Evolutionary conservation across 345 rosid genomes (phyloP).

Genomic region (Populus ilicifolia): DNA sequence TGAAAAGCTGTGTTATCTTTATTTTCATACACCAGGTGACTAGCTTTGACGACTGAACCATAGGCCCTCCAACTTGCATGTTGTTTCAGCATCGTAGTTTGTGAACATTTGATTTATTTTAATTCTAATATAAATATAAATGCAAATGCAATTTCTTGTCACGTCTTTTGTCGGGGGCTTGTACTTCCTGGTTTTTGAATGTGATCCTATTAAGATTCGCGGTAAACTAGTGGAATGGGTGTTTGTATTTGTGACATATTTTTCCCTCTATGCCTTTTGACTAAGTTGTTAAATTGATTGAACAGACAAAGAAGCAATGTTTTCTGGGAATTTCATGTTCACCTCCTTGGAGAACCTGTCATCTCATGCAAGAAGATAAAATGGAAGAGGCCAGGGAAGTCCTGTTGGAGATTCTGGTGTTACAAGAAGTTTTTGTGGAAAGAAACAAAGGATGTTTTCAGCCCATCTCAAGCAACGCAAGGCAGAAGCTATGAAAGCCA

Average conservation of each 20-base stretch:
- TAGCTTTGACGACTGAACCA: too few relatives aligned
- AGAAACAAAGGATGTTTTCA: too few relatives aligned
- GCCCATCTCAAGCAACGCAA: not conserved
- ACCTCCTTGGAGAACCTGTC: conserved; percentile 44
- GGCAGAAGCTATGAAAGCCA: not conserved
- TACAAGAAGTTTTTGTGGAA: not conserved
- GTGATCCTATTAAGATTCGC: not conserved
- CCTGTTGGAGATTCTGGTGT: not conserved
- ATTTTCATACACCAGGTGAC: too few relatives aligned
- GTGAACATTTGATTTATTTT: not conserved
- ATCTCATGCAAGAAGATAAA: conserved; percentile 1
- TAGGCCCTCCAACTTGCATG: too few relatives aligned
- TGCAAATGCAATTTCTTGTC: not conserved
- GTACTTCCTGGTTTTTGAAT: conserved; percentile 2
- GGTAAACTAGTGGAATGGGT: not conserved
- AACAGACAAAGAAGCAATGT: conserved; percentile 82
- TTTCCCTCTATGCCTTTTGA: not conserved
- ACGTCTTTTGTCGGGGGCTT: not conserved
- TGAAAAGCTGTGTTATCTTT: too few relatives aligned
- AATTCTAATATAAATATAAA: not conserved
- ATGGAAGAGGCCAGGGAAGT: not conserved
- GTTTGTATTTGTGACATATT: not conserved
- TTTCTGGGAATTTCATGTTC: conserved; percentile 84
- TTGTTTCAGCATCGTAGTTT: not conserved
- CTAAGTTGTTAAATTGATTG: conserved; percentile 16